These are phyloP conservation scores for Fraxinus anomala DNA, from an alignment of 257 asterid genomes.

Conservation along the genomic window DNA sequence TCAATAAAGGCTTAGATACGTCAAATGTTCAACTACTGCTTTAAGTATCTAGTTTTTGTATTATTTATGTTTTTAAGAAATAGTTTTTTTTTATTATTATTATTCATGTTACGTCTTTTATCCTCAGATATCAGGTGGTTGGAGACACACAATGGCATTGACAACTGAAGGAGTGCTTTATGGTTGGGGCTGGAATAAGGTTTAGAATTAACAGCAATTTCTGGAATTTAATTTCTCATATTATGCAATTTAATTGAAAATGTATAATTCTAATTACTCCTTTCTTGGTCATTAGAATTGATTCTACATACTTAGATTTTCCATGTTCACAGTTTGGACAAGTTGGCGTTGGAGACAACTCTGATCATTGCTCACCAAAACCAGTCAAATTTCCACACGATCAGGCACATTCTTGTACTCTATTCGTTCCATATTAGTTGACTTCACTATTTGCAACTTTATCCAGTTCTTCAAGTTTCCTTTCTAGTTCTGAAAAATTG, in stretches of 20 bases:
- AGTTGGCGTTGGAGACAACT: conserved; percentile 91
- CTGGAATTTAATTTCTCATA: neutral
- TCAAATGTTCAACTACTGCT: neutral
- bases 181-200: conserved; percentile 99
- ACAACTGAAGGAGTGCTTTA: conserved; percentile 75
- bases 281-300: conserved; percentile 20
- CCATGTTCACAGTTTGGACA: conserved; percentile 74
- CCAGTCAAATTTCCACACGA: conserved; percentile 71
- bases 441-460: neutral
- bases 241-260: neutral
- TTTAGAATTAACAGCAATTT: conserved; percentile 17
- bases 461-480: neutral
- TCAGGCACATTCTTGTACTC: conserved; percentile 52
- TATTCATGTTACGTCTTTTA: neutral
- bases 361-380: conserved; percentile 82
- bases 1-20: neutral
- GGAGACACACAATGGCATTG: conserved; percentile 97
- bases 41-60: too few relatives aligned
- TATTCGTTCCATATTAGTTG: neutral
- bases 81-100: neutral
- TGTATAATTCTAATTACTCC: neutral
- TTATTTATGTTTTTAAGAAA: neutral
- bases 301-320: conserved; percentile 25
- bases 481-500: neutral
- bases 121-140: conserved; percentile 90